Evolutionary conservation across 2,329 filamentous ascomycete genomes (phyloP).

Genomic region (Xylariaceae sp.): DNA sequence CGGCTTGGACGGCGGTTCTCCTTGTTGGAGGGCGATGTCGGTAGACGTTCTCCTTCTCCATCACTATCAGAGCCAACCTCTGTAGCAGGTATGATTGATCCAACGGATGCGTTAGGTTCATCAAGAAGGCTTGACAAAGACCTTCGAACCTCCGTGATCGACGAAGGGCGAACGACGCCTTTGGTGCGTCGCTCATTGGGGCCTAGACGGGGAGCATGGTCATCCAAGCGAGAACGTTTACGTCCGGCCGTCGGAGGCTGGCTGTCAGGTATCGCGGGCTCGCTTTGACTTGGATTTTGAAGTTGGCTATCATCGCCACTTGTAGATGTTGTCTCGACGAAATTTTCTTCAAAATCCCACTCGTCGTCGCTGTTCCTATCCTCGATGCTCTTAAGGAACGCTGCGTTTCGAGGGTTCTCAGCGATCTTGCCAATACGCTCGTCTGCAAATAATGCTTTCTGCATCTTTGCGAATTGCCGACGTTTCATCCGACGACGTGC

Average conservation of each 20-base stretch:
- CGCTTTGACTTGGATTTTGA: conserved; percentile 39
- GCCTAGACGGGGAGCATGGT: conserved; percentile 54
- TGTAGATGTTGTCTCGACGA: conserved; percentile 49
- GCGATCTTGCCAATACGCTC: conserved; percentile 91
- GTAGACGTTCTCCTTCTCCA: conserved; percentile 47
- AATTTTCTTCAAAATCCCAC: conserved; percentile 72
- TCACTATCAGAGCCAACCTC: conserved; percentile 59
- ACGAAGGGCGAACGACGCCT: conserved; percentile 70
- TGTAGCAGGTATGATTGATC: conserved; percentile 55
- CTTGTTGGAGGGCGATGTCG: conserved; percentile 48
- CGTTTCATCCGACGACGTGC: conserved; percentile 80
- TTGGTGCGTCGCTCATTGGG: conserved; percentile 68
- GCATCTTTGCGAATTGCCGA: conserved; percentile 88
- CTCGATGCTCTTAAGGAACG: conserved; percentile 89
- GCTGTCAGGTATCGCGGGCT: conserved; percentile 55
- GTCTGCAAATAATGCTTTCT: conserved; percentile 84
- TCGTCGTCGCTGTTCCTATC: conserved; percentile 79
- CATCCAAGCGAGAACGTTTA: conserved; percentile 40
- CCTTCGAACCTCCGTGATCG: conserved; percentile 80
- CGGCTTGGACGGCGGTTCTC: conserved; percentile 50
- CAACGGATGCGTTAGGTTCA: conserved; percentile 57
- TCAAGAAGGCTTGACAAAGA: conserved; percentile 85
- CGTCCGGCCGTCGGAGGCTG: conserved; percentile 52
- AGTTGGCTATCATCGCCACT: conserved; percentile 47
- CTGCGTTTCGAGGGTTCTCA: conserved; percentile 84